These are phyloP conservation scores for Aspergillus hiratsukae DNA, from an alignment of 2,329 filamentous ascomycete genomes.

Conservation along the genomic window DNA sequence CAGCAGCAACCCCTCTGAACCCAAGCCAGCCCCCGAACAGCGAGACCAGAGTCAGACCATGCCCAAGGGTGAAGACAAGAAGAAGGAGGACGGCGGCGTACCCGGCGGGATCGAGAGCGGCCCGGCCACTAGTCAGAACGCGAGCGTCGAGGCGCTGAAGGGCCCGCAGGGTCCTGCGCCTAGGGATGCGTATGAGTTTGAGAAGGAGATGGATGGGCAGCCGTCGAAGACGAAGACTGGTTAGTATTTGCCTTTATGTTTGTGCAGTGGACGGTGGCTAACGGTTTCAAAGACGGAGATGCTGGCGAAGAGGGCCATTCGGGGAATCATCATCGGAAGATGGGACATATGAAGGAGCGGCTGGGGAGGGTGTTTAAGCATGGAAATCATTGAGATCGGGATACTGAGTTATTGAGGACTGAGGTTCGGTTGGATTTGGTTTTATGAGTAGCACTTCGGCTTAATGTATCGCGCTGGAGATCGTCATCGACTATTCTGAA, in stretches of 20 bases:
- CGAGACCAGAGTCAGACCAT: not conserved
- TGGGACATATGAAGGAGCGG: slow-evolving; percentile 30
- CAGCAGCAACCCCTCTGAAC: not conserved
- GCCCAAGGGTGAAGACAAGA: not conserved
- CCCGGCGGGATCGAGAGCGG: not conserved
- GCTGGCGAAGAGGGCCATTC: not conserved
- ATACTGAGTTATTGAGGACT: not conserved
- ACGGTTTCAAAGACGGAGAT: not conserved
- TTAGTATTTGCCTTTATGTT: not conserved
- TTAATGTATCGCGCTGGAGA: not conserved
- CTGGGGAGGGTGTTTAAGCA: slow-evolving; percentile 25
- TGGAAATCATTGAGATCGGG: slow-evolving; percentile 2
- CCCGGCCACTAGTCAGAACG: not conserved
- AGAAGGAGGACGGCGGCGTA: not conserved
- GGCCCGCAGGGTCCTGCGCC: slow-evolving; percentile 25
- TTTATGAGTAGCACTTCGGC: not conserved
- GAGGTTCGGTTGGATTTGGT: not conserved
- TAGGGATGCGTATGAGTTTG: slow-evolving; percentile 23
- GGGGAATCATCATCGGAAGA: slow-evolving; percentile 6
- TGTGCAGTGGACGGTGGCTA: not conserved
- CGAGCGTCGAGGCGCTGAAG: slow-evolving; percentile 27
- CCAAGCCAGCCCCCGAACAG: not conserved
- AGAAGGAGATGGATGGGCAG: slow-evolving; percentile 21
- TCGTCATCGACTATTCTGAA: not conserved
- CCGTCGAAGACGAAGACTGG: not conserved